These are phyloP conservation scores for Crithidia sp. DNA, from an alignment of 208 protist genomes.

Conservation along the genomic window DNA sequence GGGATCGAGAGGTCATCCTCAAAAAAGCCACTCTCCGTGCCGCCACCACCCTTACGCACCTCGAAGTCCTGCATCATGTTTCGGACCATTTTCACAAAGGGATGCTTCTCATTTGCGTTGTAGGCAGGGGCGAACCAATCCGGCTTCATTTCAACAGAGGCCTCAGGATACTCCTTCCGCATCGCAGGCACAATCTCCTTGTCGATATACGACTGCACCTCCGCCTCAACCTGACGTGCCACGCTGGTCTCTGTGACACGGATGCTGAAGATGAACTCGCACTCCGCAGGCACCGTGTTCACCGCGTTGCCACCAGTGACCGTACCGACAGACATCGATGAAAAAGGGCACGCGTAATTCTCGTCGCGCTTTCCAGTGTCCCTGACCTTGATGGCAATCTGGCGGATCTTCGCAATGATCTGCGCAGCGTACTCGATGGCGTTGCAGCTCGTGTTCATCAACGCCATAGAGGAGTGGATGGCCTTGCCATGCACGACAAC, in stretches of 20 bases:
- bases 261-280: conserved; percentile 44
- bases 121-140: conserved; percentile 28
- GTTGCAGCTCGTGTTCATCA: conserved; percentile 52
- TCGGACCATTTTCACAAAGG: conserved; percentile 44
- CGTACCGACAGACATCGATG: conserved; percentile 33
- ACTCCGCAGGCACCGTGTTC: conserved; percentile 62
- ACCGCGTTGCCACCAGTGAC: conserved; percentile 53
- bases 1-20: conserved; percentile 43
- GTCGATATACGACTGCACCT: conserved; percentile 45
- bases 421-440: conserved; percentile 43
- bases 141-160: conserved; percentile 28
- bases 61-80: conserved; percentile 11
- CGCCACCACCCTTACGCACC: conserved; percentile 30
- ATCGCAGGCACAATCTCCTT: conserved; percentile 36
- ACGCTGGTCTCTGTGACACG: conserved; percentile 35
- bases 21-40: conserved; percentile 61
- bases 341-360: conserved; percentile 38
- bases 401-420: conserved; percentile 47
- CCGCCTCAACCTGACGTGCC: conserved; percentile 24
- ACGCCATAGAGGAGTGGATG: conserved; percentile 52
- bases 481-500: conserved; percentile 52
- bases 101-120: conserved; percentile 40
- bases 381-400: conserved; percentile 32
- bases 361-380: conserved; percentile 26
- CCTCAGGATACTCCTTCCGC: conserved; percentile 44